Evolutionary conservation across 179 eudicot genomes (phyloP).

Genomic region (Beta corolliflora): DNA sequence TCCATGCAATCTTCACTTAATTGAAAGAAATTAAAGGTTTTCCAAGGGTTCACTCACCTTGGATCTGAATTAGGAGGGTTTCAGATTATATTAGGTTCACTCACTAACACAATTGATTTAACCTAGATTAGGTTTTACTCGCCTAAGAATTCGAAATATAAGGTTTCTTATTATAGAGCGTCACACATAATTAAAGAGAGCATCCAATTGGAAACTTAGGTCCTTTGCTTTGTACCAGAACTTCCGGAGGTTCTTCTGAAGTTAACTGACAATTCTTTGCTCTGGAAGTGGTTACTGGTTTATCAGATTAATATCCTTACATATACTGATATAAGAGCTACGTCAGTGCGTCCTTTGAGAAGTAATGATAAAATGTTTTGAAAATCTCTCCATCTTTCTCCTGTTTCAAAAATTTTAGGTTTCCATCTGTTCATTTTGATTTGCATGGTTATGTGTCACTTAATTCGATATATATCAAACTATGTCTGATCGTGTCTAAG

Average conservation of each 20-base stretch:
- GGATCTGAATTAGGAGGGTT: too few species aligned
- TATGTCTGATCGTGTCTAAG: background rate
- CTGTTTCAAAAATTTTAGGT: background rate
- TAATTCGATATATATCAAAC: background rate
- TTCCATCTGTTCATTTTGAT: conserved; percentile 7
- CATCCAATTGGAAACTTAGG: background rate
- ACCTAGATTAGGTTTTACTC: too few species aligned
- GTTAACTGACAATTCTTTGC: too few species aligned
- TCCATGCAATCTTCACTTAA: too few species aligned
- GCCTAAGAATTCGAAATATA: too few species aligned
- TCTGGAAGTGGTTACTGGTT: background rate
- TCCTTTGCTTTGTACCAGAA: background rate
- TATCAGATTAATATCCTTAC: background rate
- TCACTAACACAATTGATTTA: too few species aligned
- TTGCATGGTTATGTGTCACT: background rate
- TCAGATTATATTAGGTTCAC: too few species aligned
- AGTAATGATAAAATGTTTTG: background rate
- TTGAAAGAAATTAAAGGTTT: too few species aligned
- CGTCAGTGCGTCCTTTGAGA: background rate
- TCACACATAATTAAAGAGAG: too few species aligned
- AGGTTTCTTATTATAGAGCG: too few species aligned
- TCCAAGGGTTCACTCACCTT: too few species aligned
- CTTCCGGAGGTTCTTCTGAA: background rate
- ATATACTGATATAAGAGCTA: background rate
- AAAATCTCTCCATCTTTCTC: background rate